phyloP scores from a whole-genome alignment of 129 eudicot genomes.

The carrot (Daucus carota) region DNA sequence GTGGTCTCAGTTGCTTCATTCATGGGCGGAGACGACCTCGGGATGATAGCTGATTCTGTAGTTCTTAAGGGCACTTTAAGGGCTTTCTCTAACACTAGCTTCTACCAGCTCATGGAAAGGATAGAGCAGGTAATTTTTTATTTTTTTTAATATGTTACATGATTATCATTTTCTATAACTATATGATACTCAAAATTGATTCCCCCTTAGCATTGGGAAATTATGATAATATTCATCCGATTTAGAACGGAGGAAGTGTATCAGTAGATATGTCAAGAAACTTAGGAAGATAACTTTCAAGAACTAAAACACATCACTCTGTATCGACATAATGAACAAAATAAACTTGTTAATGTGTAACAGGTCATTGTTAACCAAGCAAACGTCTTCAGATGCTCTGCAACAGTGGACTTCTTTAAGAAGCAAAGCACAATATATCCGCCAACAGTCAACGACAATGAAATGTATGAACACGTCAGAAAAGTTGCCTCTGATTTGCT shows the following conservation, averaged over 20 bases:
- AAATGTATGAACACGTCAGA: conserved; percentile 63
- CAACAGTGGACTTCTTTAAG: conserved; percentile 70
- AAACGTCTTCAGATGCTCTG: conserved; percentile 64
- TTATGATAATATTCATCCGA: neutral
- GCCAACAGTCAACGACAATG: conserved; percentile 70
- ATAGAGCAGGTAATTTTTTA: conserved; percentile 26
- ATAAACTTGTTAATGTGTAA: neutral
- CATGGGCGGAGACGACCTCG: conserved; percentile 34
- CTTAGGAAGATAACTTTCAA: neutral
- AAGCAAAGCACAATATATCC: conserved; percentile 60
- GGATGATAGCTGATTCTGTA: conserved; percentile 36
- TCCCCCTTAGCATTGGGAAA: neutral
- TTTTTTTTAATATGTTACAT: neutral
- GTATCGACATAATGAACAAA: neutral
- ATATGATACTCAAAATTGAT: neutral
- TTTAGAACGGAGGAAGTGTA: neutral
- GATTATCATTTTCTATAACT: neutral
- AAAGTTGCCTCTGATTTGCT: conserved; percentile 53
- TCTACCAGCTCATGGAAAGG: conserved; percentile 54
- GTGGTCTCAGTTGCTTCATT: conserved; percentile 83
- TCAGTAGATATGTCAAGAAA: neutral
- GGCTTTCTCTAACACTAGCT: conserved; percentile 70
- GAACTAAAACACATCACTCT: neutral
- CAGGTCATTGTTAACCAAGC: conserved; percentile 83
- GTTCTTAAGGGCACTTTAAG: conserved; percentile 72